A percentile compares a stretch with the other conserved stretches of the same genome.
Conservation (phyloP, 2,329 filamentous ascomycete species). For the Penicillium sp. region DNA sequence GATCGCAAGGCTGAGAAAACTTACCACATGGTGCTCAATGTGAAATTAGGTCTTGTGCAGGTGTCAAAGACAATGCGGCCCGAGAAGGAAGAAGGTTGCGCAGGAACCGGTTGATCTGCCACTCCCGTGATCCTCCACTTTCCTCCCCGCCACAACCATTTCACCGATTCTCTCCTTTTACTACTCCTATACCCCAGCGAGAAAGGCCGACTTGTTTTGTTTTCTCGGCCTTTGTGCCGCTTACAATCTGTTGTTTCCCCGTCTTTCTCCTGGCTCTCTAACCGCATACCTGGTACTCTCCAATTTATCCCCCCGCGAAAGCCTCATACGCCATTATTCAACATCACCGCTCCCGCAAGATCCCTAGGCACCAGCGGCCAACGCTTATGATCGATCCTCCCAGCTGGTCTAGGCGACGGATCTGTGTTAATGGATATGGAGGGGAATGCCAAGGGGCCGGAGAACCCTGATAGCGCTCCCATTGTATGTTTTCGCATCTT, state of each 20-base stretch:
- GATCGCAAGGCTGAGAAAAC: conserved; percentile 6
- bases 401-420: conserved; percentile 23
- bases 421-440: conserved; percentile 37
- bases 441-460: conserved; percentile 32
- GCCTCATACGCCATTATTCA: conserved; percentile 4
- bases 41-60: not conserved
- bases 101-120: conserved; percentile 24
- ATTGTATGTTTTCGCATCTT: conserved; percentile 33
- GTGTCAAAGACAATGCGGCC: conserved; percentile 4
- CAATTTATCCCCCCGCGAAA: conserved; percentile 1
- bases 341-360: not conserved
- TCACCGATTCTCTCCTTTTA: conserved; percentile 12
- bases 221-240: conserved; percentile 13
- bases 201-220: conserved; percentile 1
- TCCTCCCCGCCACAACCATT: conserved; percentile 26
- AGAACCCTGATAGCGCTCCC: conserved; percentile 37
- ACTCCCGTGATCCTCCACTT: conserved; percentile 29
- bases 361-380: conserved; percentile 4
- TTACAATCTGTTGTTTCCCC: conserved; percentile 1
- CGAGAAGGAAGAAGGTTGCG: conserved; percentile 12
- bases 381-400: conserved; percentile 33
- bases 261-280: not conserved
- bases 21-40: conserved; percentile 29
- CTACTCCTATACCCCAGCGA: conserved; percentile 4
- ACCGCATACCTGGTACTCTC: not conserved